These are phyloP conservation scores for Neoscytalidium dimidiatum DNA, from an alignment of 2,329 filamentous ascomycete species.

Conservation along the genomic window DNA sequence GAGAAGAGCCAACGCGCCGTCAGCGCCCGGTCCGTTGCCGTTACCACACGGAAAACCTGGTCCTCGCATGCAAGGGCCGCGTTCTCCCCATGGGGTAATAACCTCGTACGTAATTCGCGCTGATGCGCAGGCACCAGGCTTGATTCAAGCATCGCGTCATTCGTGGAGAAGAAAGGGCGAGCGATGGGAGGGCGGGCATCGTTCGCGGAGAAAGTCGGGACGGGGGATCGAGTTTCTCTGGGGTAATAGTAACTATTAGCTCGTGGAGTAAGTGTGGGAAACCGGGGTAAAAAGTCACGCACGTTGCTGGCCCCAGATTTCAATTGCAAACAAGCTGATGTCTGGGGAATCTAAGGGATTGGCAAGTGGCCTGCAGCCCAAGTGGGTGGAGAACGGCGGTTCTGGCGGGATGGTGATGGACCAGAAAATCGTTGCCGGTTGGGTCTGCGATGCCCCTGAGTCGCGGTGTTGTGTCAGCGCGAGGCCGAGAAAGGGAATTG, in stretches of 20 bases:
- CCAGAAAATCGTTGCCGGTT: neutral
- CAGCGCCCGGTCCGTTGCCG: too few relatives aligned
- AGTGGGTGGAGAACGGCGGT: too few relatives aligned
- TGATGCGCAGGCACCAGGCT: neutral
- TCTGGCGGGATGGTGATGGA: neutral
- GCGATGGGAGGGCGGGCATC: neutral
- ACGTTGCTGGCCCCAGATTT: neutral
- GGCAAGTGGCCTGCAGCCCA: neutral
- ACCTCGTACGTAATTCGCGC: neutral
- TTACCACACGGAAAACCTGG: neutral
- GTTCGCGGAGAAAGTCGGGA: neutral
- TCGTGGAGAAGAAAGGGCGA: neutral
- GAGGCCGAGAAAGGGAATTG: neutral
- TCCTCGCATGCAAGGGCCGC: neutral
- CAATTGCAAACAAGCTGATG: neutral
- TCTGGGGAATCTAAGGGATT: too few relatives aligned
- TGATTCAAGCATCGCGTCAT: neutral
- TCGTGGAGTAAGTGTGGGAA: neutral
- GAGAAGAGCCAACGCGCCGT: too few relatives aligned
- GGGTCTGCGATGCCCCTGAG: neutral
- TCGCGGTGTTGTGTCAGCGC: neutral
- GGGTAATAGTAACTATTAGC: neutral
- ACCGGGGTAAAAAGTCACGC: neutral
- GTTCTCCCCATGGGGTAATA: neutral
- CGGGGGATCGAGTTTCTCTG: neutral